Conservation (phyloP, 1,284 basidiomycete species). For the Moniliophthora roreri region DNA sequence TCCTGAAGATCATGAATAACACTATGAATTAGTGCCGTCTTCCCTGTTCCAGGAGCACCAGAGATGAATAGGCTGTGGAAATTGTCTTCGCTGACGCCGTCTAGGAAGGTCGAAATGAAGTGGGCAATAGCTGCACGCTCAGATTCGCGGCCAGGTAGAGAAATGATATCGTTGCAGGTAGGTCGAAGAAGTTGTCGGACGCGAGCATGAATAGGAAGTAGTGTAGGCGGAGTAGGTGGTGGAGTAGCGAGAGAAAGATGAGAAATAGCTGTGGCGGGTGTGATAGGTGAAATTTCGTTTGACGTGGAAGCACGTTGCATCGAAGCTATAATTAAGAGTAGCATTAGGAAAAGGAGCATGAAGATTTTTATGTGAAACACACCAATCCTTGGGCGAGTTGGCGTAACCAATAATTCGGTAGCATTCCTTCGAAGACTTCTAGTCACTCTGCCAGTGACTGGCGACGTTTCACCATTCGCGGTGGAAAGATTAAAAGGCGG, state of each 20-base stretch:
- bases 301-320: slow-evolving; percentile 47
- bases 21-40: slow-evolving; percentile 76
- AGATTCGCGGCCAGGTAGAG: slow-evolving; percentile 61
- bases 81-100: slow-evolving; percentile 27
- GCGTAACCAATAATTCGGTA: slow-evolving; percentile 41
- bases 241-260: slow-evolving; percentile 54
- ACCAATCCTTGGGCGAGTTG: slow-evolving; percentile 36
- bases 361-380: slow-evolving; percentile 7
- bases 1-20: slow-evolving; percentile 46
- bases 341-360: slow-evolving; percentile 13
- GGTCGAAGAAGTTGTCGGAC: slow-evolving; percentile 68
- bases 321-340: slow-evolving; percentile 4
- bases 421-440: slow-evolving; percentile 48
- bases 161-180: slow-evolving; percentile 53
- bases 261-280: slow-evolving; percentile 41
- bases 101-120: slow-evolving; percentile 57
- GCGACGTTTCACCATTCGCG: slow-evolving; percentile 27
- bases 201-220: slow-evolving; percentile 61
- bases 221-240: slow-evolving; percentile 52
- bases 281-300: slow-evolving; percentile 34
- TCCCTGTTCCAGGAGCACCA: slow-evolving; percentile 78
- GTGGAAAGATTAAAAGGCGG: slow-evolving; percentile 50
- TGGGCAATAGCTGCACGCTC: slow-evolving; percentile 56
- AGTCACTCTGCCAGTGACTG: slow-evolving; percentile 33
- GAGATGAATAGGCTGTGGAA: slow-evolving; percentile 66